These are phyloP conservation scores for Dianthus caryophyllus DNA, from an alignment of 148 eudicot species.

Conservation along the genomic window DNA sequence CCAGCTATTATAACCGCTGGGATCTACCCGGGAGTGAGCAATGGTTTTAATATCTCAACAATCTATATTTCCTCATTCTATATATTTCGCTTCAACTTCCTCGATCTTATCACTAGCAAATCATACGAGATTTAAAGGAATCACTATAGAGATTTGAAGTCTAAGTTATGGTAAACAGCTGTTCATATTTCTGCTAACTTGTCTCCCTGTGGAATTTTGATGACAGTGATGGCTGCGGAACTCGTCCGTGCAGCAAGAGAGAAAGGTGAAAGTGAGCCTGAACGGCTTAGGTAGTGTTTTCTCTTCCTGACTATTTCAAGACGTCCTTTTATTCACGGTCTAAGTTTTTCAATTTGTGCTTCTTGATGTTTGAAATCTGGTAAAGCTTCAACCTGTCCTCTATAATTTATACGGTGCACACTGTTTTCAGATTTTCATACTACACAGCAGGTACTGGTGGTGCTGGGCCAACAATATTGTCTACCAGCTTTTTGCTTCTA, in stretches of 20 bases:
- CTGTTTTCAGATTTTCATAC: constrained; percentile 74
- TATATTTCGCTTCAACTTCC: constrained; percentile 5
- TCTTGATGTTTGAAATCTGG: neutral
- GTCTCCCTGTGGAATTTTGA: constrained; percentile 6
- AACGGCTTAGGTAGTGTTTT: constrained; percentile 63
- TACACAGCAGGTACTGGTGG: constrained; percentile 98
- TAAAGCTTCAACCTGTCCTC: neutral
- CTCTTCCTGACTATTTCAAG: neutral
- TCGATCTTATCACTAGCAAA: neutral
- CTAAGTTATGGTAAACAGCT: neutral
- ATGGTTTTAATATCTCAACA: constrained; percentile 47
- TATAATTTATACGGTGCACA: neutral
- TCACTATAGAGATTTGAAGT: neutral
- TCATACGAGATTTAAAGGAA: neutral
- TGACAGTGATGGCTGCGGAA: constrained; percentile 98
- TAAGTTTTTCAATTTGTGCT: neutral
- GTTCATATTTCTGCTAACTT: neutral
- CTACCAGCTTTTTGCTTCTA: constrained; percentile 91
- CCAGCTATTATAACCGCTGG: constrained; percentile 95
- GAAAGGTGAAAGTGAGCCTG: constrained; percentile 66
- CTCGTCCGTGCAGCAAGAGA: constrained; percentile 71
- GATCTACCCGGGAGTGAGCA: constrained; percentile 99
- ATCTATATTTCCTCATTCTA: constrained; percentile 3
- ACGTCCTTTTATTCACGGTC: neutral
- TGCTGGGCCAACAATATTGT: constrained; percentile 96